Percentiles rank a stretch among this genome's conserved stretches.
phyloP scores from a whole-genome alignment of 768 basidiomycete genomes.

The Kwoniella sp. region DNA sequence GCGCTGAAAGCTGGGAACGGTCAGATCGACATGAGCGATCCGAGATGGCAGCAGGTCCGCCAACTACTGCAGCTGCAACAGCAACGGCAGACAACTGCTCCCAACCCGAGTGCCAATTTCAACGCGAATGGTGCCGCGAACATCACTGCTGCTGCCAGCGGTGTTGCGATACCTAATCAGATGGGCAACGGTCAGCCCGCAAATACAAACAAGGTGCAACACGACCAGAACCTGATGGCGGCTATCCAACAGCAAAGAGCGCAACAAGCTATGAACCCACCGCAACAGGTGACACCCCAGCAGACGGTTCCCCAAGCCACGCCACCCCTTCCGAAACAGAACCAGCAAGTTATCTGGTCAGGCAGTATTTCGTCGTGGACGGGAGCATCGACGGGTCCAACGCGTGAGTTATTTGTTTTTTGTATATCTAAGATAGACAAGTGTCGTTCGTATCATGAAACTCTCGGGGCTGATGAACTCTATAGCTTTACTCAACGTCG shows the following conservation, averaged over 20 bases:
- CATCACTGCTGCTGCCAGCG: background rate
- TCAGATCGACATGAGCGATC: constrained; percentile 28
- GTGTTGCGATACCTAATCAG: background rate
- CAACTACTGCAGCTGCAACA: constrained; percentile 23
- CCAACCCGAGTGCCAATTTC: background rate
- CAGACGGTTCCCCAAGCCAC: constrained; percentile 1
- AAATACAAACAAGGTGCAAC: background rate
- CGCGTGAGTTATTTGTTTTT: constrained; percentile 12
- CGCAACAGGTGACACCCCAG: constrained; percentile 3
- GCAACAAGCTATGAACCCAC: constrained; percentile 12
- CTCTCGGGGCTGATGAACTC: no score
- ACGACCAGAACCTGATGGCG: constrained; percentile 22
- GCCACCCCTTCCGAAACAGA: background rate
- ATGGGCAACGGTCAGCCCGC: background rate
- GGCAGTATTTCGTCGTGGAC: constrained; percentile 17
- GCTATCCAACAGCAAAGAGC: constrained; percentile 22
- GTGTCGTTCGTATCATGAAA: no score
- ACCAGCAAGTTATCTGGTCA: constrained; percentile 19
- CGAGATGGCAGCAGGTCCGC: constrained; percentile 25
- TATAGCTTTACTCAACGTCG: constrained; percentile 14
- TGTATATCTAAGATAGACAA: no score
- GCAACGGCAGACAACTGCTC: constrained; percentile 7
- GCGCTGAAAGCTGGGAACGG: constrained; percentile 26
- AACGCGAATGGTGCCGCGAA: background rate
- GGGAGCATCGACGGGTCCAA: constrained; percentile 1